A percentile compares a stretch with the other conserved stretches of the same genome.
Conservation (phyloP, 495 filamentous ascomycete species). For the Letharia lupina region DNA sequence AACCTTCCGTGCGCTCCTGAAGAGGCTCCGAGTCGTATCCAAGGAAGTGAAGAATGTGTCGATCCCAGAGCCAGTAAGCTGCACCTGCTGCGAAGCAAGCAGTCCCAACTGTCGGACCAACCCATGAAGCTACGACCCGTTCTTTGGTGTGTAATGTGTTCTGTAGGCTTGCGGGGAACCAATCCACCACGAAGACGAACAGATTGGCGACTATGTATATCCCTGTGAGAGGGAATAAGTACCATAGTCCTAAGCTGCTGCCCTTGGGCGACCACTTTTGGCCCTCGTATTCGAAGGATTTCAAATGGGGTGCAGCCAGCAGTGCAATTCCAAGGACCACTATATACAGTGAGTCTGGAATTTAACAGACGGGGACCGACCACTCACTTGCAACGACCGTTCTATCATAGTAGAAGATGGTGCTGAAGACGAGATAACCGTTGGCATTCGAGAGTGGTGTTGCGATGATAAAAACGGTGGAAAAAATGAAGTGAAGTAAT, state of each 20-base stretch:
- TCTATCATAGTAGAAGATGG: background rate
- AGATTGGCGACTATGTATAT: background rate
- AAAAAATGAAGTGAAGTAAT: constrained; percentile 3
- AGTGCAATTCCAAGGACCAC: constrained; percentile 1
- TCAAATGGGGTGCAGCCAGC: constrained; percentile 1
- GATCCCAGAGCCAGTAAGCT: constrained; percentile 4
- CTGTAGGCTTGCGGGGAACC: constrained; percentile 3
- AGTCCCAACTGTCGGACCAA: background rate
- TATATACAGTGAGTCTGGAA: background rate
- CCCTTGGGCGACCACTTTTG: background rate
- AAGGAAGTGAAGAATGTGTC: background rate
- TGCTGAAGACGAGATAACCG: constrained; percentile 6
- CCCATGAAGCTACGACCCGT: constrained; percentile 6
- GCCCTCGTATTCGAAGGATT: background rate
- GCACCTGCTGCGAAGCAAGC: constrained; percentile 1
- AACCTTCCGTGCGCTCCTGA: background rate
- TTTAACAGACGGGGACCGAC: background rate
- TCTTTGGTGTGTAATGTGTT: constrained; percentile 3
- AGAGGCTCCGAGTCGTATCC: background rate
- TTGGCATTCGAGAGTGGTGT: constrained; percentile 2
- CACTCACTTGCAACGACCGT: background rate
- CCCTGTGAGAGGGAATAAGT: background rate
- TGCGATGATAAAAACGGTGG: constrained; percentile 6
- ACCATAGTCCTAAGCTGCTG: background rate
- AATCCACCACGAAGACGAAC: background rate